Base-by-base conservation (phyloP, 345 rosid genomes). In the Lumnitzera racemosa region DNA sequence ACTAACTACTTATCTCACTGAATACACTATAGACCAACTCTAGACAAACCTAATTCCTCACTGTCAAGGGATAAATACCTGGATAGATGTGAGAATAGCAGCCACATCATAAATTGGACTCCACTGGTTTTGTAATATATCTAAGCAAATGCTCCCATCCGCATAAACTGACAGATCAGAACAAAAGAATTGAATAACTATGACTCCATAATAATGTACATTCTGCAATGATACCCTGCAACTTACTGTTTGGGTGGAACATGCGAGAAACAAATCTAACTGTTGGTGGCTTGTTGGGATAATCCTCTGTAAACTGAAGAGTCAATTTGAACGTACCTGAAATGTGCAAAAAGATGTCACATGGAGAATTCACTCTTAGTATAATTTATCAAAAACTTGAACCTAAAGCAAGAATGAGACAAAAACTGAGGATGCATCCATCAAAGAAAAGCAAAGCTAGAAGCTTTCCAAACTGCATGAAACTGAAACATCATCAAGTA, bases 101-200 rank as follows among this genome's bases (percentile, higher is more conserved):
- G 95, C 95, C 3, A 84, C 95, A 62, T 87, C 95, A 56, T 87
- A 87, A 46, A 87, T 87, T 0, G 95, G 95, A 73, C 87, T 79
- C 95, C 95, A 87, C 70, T 87, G 95, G 65, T 87, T 87, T 70
- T 87, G 95, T 63, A 87, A 83, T 65, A 87, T 87, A 72, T 87
- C 95, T 78, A 87, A 79, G 60, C 95, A 87, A 58, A 87, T 87
- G 70, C 95, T 87, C 53, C 95, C 95, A 79, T 87, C 90, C 1
- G 95, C 95, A 71, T 87, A 87, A 61, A 87, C 95, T 87, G 67
- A 58, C 53, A 24, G 51, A 25, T 60, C 46, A n/a, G 15, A 3
- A 31, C 25, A 27, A 43, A 51, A 63, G 61, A 49, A 60, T 27
- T 24, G 25, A 47, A 46, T 55, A 61, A 50, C 31, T 27, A 27